Base-by-base conservation (phyloP, 2,329 filamentous ascomycete genomes). In the Colletotrichum sp. region DNA sequence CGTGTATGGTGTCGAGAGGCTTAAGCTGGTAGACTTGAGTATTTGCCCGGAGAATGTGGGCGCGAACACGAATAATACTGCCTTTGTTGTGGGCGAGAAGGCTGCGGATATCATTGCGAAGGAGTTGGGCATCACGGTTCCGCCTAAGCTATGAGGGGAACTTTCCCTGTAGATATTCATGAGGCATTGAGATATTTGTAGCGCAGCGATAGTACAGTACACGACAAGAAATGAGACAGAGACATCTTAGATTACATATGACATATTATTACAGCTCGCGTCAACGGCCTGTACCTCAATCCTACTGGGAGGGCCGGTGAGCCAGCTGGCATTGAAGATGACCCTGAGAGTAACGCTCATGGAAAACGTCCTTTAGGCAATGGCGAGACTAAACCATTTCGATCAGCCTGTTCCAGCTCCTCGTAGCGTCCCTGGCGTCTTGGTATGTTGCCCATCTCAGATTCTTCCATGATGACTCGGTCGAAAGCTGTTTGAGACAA, bases 11-110 rank as follows among this genome's bases (percentile, higher is more conserved):
- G 83, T 86, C 0, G 77, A 84, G 76, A 80, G 82, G 0, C 79
- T 89, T 15, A 88, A 87, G 81, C 72, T 88, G 49, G 86, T 83
- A 3, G 84, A 87, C 62, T 59, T 87, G 75, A 84, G 85, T 73
- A 79, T 87, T 1, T 78, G 80, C 6, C 85, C 85, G 0, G 67
- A 76, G 28, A 88, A 88, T 15, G 84, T 90, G 2, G 87, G 81
- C 2, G 86, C 84, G 1, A 90, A 91, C 73, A 90, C 89, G 2
- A 86, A 87, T 62, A 88, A 87, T 52, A 88, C 87, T 2, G 89
- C 89, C 0, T 80, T 90, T 18, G 74, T 86, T 18, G 81, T 90
- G 36, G 89, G 89, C 3, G 89, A 91, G 82, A 87, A 85, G 80
- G 86, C 83, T 4, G 85, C 86, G 0, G 85, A 85, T 72, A 86